Conservation (phyloP, 2,329 filamentous ascomycete genomes). For the Paraconiothyrium sp. region DNA sequence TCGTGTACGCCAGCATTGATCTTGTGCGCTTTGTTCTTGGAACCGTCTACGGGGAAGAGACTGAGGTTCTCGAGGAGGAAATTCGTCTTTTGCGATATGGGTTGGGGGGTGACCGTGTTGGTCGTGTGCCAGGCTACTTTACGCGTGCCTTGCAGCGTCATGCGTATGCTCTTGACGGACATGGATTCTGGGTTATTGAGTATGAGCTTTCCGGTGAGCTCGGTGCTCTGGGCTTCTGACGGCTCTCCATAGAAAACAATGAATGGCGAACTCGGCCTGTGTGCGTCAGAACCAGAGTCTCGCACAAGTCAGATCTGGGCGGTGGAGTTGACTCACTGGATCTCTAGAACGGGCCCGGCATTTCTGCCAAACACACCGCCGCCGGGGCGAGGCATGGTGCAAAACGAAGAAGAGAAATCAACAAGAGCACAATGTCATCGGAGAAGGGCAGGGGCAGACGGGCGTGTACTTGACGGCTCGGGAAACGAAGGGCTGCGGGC, state of each 20-base stretch:
- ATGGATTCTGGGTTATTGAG: slow-evolving; percentile 59
- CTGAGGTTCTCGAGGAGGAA: slow-evolving; percentile 57
- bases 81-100: slow-evolving; percentile 57
- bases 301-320: neutral
- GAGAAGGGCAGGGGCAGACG: neutral
- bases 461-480: slow-evolving; percentile 5
- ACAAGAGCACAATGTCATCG: slow-evolving; percentile 23
- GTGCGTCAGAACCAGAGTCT: slow-evolving; percentile 4
- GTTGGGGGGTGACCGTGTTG: slow-evolving; percentile 52
- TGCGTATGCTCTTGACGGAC: slow-evolving; percentile 57
- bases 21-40: slow-evolving; percentile 55
- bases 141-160: slow-evolving; percentile 58
- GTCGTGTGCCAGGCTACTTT: slow-evolving; percentile 56
- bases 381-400: slow-evolving; percentile 46
- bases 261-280: slow-evolving; percentile 57
- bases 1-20: slow-evolving; percentile 60
- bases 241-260: slow-evolving; percentile 61
- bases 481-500: slow-evolving; percentile 10
- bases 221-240: slow-evolving; percentile 55
- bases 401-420: slow-evolving; percentile 19
- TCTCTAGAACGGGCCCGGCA: slow-evolving; percentile 51
- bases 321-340: slow-evolving; percentile 48
- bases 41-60: slow-evolving; percentile 55
- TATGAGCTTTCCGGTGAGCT: slow-evolving; percentile 57
- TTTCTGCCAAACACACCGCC: slow-evolving; percentile 48